Evolutionary conservation across 1,284 basidiomycete genomes (phyloP), one percentile per base, ranked within the genome.

Genomic region (Ceratobasidium sp.): DNA sequence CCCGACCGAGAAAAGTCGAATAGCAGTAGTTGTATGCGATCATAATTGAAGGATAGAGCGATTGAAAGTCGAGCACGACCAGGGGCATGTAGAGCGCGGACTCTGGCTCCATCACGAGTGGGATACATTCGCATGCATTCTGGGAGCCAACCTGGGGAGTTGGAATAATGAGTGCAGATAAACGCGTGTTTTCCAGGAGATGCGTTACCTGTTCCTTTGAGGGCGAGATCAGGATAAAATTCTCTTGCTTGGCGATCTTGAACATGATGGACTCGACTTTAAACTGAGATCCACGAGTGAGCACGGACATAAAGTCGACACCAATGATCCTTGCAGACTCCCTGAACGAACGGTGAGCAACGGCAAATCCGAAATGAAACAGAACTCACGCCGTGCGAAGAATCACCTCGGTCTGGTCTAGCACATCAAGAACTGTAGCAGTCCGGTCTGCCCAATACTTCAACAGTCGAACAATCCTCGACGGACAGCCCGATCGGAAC

Each of bases 221-320:
- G 0, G 95, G 95, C 0, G 95, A 96, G 28, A 95, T 82, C 7
- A 98, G 82, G 48, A 97, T 87, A 77, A 94, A 95, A 76, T 87
- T 93, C 79, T 98, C 96, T 0, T 96, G 95, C 81, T 99, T 99
- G n/a, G 94, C 93, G 62, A 99, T 95, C 28, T 95, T 89, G 80
- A 97, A 95, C 90, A 99, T 91, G 82, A 99, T 96, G 0, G 95
- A 95, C 82, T 99, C 96, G 23, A 99, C 96, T 82, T 98, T 98
- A 84, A 95, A 98, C 77, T 99, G 96, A 1, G 94, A 96, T 0
- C 96, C 96, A 38, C 97, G 88, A 75, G 89, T 95, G 73, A 98
- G 87, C 53, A 98, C 96, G 0, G 95, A 97, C 78, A 92, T 94
- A 79, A 98, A 98, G 81, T 99, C 96, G 61, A 99, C 91, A 0